A percentile compares a stretch with the other conserved stretches of the same genome.
These are phyloP conservation scores for Rutidosis leptorrhynchoides DNA, from an alignment of 129 eudicot species.

Conservation along the genomic window DNA sequence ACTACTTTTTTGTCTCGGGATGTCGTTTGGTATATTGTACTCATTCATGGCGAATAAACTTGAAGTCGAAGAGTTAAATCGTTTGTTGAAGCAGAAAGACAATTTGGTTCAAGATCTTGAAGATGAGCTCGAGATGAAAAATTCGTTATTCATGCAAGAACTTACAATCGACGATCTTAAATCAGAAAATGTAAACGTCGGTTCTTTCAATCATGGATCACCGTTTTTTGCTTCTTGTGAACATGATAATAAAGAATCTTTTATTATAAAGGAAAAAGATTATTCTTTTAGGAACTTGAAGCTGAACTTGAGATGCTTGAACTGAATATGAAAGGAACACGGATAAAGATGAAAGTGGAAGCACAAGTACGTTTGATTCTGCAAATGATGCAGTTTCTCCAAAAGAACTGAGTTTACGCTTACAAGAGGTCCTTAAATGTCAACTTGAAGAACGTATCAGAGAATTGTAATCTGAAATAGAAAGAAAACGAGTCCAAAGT, in stretches of 20 bases:
- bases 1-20: constrained; percentile 54
- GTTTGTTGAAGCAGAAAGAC: constrained; percentile 54
- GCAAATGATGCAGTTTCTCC: constrained; percentile 69
- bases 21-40: constrained; percentile 60
- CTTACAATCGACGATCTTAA: constrained; percentile 42
- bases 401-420: constrained; percentile 62
- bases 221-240: constrained; percentile 29
- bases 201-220: constrained; percentile 26
- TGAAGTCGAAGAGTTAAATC: constrained; percentile 57
- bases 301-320: constrained; percentile 80
- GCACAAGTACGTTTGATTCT: constrained; percentile 40
- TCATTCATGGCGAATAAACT: constrained; percentile 49
- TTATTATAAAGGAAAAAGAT: constrained; percentile 36
- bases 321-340: constrained; percentile 47
- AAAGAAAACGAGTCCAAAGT: constrained; percentile 27
- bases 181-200: constrained; percentile 35
- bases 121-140: constrained; percentile 87
- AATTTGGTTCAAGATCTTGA: constrained; percentile 79
- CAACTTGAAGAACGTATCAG: constrained; percentile 72
- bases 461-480: constrained; percentile 69
- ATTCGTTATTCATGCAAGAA: constrained; percentile 64
- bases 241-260: constrained; percentile 19
- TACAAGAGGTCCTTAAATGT: constrained; percentile 79
- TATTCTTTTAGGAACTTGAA: constrained; percentile 75
- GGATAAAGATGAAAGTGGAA: constrained; percentile 46